Evolutionary conservation across 202 grass and related monocot genomes (phyloP).

Genomic region (Cymbopogon flexuosus): DNA sequence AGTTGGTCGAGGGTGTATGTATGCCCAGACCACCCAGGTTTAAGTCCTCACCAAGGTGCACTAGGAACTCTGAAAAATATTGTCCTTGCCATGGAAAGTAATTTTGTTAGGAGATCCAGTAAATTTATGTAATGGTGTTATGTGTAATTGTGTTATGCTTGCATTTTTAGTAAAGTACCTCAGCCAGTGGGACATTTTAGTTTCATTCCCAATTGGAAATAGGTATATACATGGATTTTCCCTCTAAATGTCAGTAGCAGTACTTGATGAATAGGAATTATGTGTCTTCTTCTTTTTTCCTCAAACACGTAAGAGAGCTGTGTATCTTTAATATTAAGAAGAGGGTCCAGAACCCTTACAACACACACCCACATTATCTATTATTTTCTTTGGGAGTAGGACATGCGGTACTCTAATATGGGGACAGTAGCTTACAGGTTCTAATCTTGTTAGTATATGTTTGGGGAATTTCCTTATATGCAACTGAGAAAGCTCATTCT

Average conservation of each 20-base stretch:
- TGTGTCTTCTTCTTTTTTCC: background rate
- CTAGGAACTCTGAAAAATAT: background rate
- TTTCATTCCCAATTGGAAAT: background rate
- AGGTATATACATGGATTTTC: background rate
- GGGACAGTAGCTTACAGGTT: background rate
- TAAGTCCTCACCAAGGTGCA: background rate
- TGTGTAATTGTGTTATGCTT: background rate
- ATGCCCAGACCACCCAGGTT: too few species aligned
- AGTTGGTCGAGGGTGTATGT: too few species aligned
- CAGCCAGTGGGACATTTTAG: background rate
- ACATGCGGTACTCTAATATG: conserved; percentile 14
- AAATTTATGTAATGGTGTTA: background rate
- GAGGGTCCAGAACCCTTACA: background rate
- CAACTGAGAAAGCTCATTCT: background rate
- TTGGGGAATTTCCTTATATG: background rate
- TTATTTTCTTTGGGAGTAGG: conserved; percentile 6
- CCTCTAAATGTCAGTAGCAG: background rate
- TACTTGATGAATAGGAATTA: conserved; percentile 2
- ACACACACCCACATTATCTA: background rate
- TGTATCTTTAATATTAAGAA: background rate
- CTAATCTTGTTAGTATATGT: conserved; percentile 20
- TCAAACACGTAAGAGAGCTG: background rate
- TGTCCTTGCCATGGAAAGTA: background rate
- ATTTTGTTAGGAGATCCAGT: background rate
- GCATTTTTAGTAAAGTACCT: background rate